Base-by-base conservation (phyloP, 2,329 filamentous ascomycete genomes). In the Neonectria ditissima region DNA sequence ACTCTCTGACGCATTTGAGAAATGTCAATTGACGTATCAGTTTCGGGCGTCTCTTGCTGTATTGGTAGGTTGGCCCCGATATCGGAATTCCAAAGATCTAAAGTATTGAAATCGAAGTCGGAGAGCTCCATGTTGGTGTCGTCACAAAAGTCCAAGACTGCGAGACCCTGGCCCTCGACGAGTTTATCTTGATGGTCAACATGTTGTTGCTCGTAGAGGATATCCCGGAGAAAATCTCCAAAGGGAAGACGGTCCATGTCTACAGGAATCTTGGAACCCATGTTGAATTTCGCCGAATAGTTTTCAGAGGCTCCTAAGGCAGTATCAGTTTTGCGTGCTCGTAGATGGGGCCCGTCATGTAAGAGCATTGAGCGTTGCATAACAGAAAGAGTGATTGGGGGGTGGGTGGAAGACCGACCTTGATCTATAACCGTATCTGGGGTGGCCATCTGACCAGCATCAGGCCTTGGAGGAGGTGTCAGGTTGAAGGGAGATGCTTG, bases 91-190 rank as follows among this genome's bases (percentile, higher is more conserved):
- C 83, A 86, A 62, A 82, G 76, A 62, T 85, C 81, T 14, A 87
- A 69, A 5, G 86, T 74, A 1, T 81, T 81, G 71, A 86, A 86
- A 67, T 87, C 84, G 30, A 83, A 75, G 16, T 86, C 84, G 11
- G 81, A 85, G 22, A 87, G 77, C 50, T 86, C 84, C 30, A 86
- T 74, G 59, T 80, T 84, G 50, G 75, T 76, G 61, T 86, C 79
- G 55, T 83, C 80, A 64, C 82, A 85, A 65, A 86, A 86, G 66
- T 86, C 80, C 8, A 86, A 73, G 4, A 86, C 79, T 18, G 78
- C 78, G 14, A 83, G 75, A 0, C 80, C 81, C 58, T 82, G 81
- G 4, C 75, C 69, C 59, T 81, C 80, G n/a, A 73, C 74, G 3
- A 77, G 62, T 55, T 76, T 79, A n/a, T 74, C 66, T 8, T 76